These are phyloP conservation scores for Xerocomus spinulosus DNA, from an alignment of 768 basidiomycete genomes.

Conservation along the genomic window DNA sequence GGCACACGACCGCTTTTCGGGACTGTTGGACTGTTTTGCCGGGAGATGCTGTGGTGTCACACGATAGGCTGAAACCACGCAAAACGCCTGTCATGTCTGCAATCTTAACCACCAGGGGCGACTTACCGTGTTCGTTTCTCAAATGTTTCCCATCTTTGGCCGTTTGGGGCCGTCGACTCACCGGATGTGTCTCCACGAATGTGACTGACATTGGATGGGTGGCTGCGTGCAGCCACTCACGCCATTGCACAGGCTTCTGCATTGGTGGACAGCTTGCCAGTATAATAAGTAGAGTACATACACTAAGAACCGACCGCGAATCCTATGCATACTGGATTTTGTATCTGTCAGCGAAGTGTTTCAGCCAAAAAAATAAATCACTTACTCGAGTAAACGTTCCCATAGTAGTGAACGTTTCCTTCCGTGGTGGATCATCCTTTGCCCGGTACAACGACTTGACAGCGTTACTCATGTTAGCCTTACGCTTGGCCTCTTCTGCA, in stretches of 20 bases:
- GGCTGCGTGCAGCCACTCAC: neutral
- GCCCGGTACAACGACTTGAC: constrained; percentile 73
- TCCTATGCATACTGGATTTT: constrained; percentile 20
- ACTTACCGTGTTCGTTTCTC: neutral
- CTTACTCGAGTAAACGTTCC: constrained; percentile 88
- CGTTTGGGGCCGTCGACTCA: neutral
- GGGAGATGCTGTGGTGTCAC: neutral
- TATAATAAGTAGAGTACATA: constrained; percentile 6
- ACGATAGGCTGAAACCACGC: neutral
- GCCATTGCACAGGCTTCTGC: neutral
- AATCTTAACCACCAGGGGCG: neutral
- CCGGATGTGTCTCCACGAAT: neutral
- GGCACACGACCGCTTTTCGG: neutral
- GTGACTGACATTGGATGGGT: too few species aligned
- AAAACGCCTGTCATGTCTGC: neutral
- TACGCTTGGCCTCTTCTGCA: constrained; percentile 78
- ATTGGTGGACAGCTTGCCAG: neutral
- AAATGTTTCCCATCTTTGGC: neutral
- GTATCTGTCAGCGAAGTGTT: neutral
- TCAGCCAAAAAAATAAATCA: constrained; percentile 6
- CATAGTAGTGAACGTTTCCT: constrained; percentile 90
- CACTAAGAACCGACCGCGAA: neutral
- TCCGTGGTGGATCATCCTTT: constrained; percentile 51
- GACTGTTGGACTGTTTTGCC: neutral
- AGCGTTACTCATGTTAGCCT: constrained; percentile 79